Evolutionary conservation across 1,284 basidiomycete genomes (phyloP).

Genomic region (Laetiporus sulphureus): DNA sequence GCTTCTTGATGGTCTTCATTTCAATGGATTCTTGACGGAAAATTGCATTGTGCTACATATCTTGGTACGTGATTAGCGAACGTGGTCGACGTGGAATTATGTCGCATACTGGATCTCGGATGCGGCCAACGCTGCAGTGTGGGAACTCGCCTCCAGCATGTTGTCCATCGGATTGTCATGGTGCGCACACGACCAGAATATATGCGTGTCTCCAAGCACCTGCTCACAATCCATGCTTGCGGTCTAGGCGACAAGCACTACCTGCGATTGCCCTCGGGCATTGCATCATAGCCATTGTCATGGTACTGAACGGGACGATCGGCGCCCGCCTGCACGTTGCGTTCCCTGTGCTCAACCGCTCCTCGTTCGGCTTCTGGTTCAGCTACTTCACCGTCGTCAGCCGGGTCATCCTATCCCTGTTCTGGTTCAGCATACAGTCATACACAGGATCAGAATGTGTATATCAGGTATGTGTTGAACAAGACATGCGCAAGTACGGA

Average conservation of each 20-base stretch:
- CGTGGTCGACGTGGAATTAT: conserved; percentile 60
- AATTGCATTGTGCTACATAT: too few species aligned
- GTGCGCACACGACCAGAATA: conserved; percentile 22
- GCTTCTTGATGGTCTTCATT: neutral
- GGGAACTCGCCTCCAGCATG: conserved; percentile 52
- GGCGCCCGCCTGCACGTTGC: conserved; percentile 65
- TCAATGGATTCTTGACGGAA: too few species aligned
- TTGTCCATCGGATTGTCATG: conserved; percentile 61
- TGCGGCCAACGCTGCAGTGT: conserved; percentile 42
- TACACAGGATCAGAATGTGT: conserved; percentile 59
- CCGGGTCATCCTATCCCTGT: conserved; percentile 66
- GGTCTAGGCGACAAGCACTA: conserved; percentile 48
- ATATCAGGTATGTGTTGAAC: conserved; percentile 43
- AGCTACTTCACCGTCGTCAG: conserved; percentile 74
- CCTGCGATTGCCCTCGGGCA: conserved; percentile 60
- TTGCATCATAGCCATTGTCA: conserved; percentile 47
- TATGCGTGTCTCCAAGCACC: too few species aligned
- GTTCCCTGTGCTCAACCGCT: conserved; percentile 70
- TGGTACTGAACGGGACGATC: conserved; percentile 64
- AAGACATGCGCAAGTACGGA: too few species aligned
- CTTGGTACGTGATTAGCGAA: too few species aligned
- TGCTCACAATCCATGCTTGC: neutral
- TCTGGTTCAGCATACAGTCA: conserved; percentile 66
- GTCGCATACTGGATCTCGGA: conserved; percentile 64
- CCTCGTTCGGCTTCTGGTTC: conserved; percentile 77